phyloP scores from a whole-genome alignment of 2,329 filamentous ascomycete genomes.

The Paecilomyces dactylethromorphus region DNA sequence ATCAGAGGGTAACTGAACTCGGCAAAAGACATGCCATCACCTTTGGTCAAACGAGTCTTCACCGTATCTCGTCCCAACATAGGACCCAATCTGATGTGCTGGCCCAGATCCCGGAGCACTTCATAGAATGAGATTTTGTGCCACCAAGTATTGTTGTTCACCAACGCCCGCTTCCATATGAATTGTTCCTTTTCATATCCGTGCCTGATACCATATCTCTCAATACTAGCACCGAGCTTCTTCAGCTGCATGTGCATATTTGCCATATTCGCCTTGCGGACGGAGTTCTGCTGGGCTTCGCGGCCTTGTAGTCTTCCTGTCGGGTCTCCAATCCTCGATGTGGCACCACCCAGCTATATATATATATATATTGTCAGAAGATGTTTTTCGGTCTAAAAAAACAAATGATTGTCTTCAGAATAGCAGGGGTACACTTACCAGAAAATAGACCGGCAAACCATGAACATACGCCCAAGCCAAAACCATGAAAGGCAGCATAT shows the following conservation, averaged over 20 bases:
- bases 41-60: conserved; percentile 73
- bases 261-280: conserved; percentile 41
- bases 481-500: conserved; percentile 47
- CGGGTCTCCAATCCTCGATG: conserved; percentile 41
- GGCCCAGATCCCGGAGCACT: conserved; percentile 67
- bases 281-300: conserved; percentile 26
- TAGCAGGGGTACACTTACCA: conserved; percentile 27
- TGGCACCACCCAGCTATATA: conserved; percentile 40
- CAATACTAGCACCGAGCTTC: conserved; percentile 68
- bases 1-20: conserved; percentile 92
- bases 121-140: conserved; percentile 65
- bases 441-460: conserved; percentile 38
- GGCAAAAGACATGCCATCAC: conserved; percentile 87
- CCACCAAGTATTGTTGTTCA: conserved; percentile 84
- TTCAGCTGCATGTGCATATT: conserved; percentile 46
- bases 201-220: conserved; percentile 57
- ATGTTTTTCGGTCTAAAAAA: not conserved
- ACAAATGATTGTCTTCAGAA: not conserved
- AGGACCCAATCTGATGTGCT: conserved; percentile 68
- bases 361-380: conserved; percentile 27
- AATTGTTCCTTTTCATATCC: conserved; percentile 55
- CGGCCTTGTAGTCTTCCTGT: conserved; percentile 37
- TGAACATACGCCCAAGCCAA: conserved; percentile 44
- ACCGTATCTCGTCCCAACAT: conserved; percentile 88
- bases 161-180: conserved; percentile 60